A percentile compares a stretch with the other conserved stretches of the same genome.
Conservation (phyloP, 2,329 filamentous ascomycete species). For the Paecilomyces fulvus region DNA sequence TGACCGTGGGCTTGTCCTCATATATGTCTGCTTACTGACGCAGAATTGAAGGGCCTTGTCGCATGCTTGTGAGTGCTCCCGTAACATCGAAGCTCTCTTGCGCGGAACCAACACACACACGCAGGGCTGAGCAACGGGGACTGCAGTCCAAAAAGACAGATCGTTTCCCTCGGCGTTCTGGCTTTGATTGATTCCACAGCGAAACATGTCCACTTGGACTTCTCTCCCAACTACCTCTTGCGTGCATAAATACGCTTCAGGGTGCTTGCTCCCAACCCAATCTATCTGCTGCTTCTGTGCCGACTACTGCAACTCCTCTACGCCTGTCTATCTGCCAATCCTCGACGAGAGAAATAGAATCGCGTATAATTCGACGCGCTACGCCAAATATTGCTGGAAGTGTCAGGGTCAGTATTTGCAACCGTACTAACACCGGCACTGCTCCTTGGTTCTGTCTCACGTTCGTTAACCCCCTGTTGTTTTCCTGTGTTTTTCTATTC, state of each 20-base stretch:
- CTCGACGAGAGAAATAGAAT: background rate
- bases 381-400: slow-evolving; percentile 9
- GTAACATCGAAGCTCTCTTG: background rate
- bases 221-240: slow-evolving; percentile 7
- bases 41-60: background rate
- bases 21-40: background rate
- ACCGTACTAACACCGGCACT: background rate
- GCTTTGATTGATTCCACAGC: background rate
- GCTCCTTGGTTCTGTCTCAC: slow-evolving; percentile 2
- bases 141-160: background rate
- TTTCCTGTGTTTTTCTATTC: slow-evolving; percentile 5
- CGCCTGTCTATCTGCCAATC: background rate
- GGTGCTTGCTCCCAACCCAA: slow-evolving; percentile 8
- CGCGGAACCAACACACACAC: background rate
- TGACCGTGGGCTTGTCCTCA: background rate
- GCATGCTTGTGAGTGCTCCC: background rate
- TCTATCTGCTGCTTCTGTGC: slow-evolving; percentile 8
- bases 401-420: slow-evolving; percentile 8
- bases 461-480: background rate
- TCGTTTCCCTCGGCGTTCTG: background rate
- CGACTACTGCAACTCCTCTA: slow-evolving; percentile 1
- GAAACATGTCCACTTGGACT: slow-evolving; percentile 10
- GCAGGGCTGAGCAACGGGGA: background rate
- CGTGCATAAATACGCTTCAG: slow-evolving; percentile 13
- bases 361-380: slow-evolving; percentile 1